Evolutionary conservation across 495 filamentous ascomycete species (phyloP), one percentile per base, ranked within the genome.

Genomic region (Neurospora discreta): DNA sequence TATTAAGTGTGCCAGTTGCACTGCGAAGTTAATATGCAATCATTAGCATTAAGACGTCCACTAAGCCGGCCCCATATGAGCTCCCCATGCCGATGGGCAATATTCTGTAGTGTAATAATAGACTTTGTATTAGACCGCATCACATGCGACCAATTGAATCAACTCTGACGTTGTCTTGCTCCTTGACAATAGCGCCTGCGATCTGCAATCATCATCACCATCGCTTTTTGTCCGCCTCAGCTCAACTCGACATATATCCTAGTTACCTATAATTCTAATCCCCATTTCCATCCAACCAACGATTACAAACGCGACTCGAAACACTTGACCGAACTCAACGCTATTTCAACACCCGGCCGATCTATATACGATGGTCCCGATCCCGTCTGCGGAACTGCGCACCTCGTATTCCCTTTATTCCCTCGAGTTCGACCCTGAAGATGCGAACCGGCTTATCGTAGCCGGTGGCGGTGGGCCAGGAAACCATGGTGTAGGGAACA

Each of bases 401-500:
- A 86, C 97, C 71, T 88, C 89, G 30, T 98, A 95, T 78, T 95
- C 95, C n/a, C 85, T 97, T 46, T 97, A 93, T 80, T 87, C 92
- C 23, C 91, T 91, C 74, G 95, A 93, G 78, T 98, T 98, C 80
- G 92, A 95, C 77, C 91, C 92, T 69, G 85, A 90, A 75, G 88
- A 95, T 83, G 87, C 88, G 71, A 85, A 87, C 73, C 87, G 87
- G 68, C 84, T 98, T 39, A 82, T 97, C 10, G 93, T 97, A n/a
- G 95, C 90, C 42, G 95, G 95, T 38, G 95, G 95, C 68, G 95
- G 95, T 73, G 95, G 95, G 23, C 90, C 93, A 77, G 89, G 91
- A 44, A 89, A 90, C 71, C 95, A 87, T 77, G 95, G 94, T 67
- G 93, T 98, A 41, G 88, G 89, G 39, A 99, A 98, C 81, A 95